These are phyloP conservation scores for Rickenella mellea DNA, from an alignment of 768 basidiomycete species.

Conservation along the genomic window DNA sequence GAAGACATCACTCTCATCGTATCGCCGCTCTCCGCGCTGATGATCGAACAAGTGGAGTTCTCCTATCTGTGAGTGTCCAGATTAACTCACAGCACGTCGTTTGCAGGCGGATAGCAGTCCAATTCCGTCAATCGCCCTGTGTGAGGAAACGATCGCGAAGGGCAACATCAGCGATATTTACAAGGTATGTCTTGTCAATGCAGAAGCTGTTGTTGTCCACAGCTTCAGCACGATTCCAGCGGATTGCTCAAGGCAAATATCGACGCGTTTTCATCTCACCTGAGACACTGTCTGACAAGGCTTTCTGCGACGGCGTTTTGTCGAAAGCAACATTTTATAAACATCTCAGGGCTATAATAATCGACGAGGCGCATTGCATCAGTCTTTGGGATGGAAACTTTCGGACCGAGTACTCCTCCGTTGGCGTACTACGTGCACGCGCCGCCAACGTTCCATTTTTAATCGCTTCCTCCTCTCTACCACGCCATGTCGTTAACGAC, in stretches of 20 bases:
- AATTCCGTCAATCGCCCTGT: not conserved
- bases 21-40: not conserved
- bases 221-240: not conserved
- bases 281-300: conserved; percentile 8
- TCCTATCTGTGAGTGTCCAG: not conserved
- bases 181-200: not conserved
- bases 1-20: not conserved
- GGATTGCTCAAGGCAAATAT: not conserved
- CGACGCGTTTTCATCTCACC: conserved; percentile 12
- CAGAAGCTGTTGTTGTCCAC: not conserved
- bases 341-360: conserved; percentile 7
- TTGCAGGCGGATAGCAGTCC: no score
- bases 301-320: conserved; percentile 5
- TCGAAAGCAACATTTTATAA: conserved; percentile 7
- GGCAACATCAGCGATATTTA: not conserved
- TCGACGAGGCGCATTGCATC: conserved; percentile 18
- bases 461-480: conserved; percentile 15
- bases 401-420: conserved; percentile 11
- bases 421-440: conserved; percentile 3
- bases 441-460: conserved; percentile 8
- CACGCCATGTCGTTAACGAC: conserved; percentile 8
- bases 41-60: not conserved
- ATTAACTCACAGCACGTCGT: no score
- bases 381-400: conserved; percentile 17
- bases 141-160: not conserved